A percentile compares a stretch with the other conserved stretches of the same genome.
phyloP scores from a whole-genome alignment of 805 yeast genomes.

The Metschnikowia lunata region DNA sequence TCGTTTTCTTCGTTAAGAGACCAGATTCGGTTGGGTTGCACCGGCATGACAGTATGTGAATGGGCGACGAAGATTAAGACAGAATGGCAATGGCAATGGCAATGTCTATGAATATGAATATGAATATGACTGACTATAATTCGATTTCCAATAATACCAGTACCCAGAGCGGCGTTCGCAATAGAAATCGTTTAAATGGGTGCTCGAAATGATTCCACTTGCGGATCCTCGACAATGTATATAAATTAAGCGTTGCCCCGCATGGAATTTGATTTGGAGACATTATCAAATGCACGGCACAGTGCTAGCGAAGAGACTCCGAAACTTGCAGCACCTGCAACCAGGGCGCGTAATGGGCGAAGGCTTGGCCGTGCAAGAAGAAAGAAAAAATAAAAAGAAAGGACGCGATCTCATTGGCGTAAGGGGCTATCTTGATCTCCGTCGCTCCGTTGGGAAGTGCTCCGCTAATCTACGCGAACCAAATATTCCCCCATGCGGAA shows the following conservation, averaged over 20 bases:
- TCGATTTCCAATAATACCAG: neutral
- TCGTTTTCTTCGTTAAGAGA: conserved; percentile 50
- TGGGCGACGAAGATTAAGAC: neutral
- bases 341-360: no score
- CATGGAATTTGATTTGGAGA: neutral
- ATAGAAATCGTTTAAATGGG: neutral
- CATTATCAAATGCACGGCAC: conserved; percentile 2
- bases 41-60: conserved; percentile 2
- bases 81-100: neutral
- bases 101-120: no score
- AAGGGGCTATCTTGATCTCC: no score
- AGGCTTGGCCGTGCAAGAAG: no score
- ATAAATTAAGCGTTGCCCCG: conserved; percentile 4
- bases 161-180: neutral
- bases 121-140: neutral
- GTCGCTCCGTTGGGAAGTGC: no score
- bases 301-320: conserved; percentile 1
- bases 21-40: conserved; percentile 18
- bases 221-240: neutral
- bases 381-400: no score
- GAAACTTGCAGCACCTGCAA: conserved; percentile 1
- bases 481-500: no score
- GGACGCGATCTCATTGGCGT: no score
- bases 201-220: no score
- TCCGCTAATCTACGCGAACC: no score